A percentile compares a stretch with the other conserved stretches of the same genome.
Conservation (phyloP, 2,329 filamentous ascomycete species). For the Biscogniauxia marginata region DNA sequence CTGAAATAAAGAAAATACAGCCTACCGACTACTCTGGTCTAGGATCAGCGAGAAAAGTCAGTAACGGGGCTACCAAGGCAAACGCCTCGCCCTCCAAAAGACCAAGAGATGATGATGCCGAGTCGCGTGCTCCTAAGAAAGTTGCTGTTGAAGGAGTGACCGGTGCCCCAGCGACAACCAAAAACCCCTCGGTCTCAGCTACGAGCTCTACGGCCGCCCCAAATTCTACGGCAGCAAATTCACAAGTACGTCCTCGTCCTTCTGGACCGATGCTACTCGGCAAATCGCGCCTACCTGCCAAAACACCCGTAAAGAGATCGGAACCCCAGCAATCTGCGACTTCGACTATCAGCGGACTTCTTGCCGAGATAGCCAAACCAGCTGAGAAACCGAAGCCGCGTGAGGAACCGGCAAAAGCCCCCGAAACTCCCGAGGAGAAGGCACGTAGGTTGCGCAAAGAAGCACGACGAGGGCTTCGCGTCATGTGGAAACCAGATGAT, state of each 20-base stretch:
- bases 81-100: slow-evolving; percentile 32
- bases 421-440: slow-evolving; percentile 68
- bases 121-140: slow-evolving; percentile 39
- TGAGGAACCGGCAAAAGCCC: slow-evolving; percentile 45
- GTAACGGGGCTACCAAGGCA: slow-evolving; percentile 15
- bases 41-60: slow-evolving; percentile 28
- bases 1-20: slow-evolving; percentile 21
- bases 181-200: slow-evolving; percentile 25
- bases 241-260: slow-evolving; percentile 25
- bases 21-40: slow-evolving; percentile 28
- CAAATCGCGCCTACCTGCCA: slow-evolving; percentile 45
- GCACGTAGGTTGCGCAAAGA: slow-evolving; percentile 70
- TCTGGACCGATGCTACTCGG: slow-evolving; percentile 43
- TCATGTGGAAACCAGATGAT: slow-evolving; percentile 67
- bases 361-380: slow-evolving; percentile 50
- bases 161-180: slow-evolving; percentile 32
- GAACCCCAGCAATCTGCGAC: slow-evolving; percentile 35
- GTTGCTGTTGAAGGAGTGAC: slow-evolving; percentile 32
- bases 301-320: slow-evolving; percentile 41
- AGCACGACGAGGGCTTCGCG: slow-evolving; percentile 65
- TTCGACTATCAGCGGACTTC: slow-evolving; percentile 54
- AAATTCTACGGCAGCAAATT: slow-evolving; percentile 13
- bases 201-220: slow-evolving; percentile 4
- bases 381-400: slow-evolving; percentile 47
- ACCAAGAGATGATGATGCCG: slow-evolving; percentile 39